Conservation (phyloP, 176 grass and related monocot genomes). For the Sorghum bicolor region Sorghum_bicolor_NCBIv3 NC_012871.2:8660501-8661000, state of each 20-base stretch:
- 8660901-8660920: neutral
- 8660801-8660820: neutral
- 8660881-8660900: neutral
- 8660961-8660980: neutral
- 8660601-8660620: constrained; percentile 66
- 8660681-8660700: neutral
- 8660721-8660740: neutral
- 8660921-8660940: neutral
- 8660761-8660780: neutral
- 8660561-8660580: constrained; percentile 69
- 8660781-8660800: neutral
- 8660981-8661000: neutral
- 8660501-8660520: constrained; percentile 52
- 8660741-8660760: neutral
- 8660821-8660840: neutral
- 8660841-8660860: neutral
- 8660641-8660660: constrained; percentile 3
- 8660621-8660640: constrained; percentile 58
- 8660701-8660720: neutral
- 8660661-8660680: neutral
- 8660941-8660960: neutral
- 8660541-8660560: constrained; percentile 86
- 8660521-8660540: constrained; percentile 97
- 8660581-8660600: constrained; percentile 86
- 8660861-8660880: neutral